phyloP scores from a whole-genome alignment of 2,329 filamentous ascomycete genomes.

The Cercospora berteroae region DNA sequence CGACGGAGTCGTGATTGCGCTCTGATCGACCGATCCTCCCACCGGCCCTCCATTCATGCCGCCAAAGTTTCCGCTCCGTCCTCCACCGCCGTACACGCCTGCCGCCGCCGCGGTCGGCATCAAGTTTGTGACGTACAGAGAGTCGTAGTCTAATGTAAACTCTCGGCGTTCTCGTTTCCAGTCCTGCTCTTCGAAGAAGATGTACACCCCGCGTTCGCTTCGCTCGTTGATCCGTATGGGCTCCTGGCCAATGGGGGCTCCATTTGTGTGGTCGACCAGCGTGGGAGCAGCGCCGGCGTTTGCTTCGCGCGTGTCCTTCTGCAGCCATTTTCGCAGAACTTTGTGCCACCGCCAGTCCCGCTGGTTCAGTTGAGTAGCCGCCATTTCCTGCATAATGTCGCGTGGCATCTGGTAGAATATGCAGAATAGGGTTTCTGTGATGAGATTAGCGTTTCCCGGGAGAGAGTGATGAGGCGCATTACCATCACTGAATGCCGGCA shows the following conservation, averaged over 20 bases:
- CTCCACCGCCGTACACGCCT: slow-evolving; percentile 1
- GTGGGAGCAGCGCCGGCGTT: slow-evolving; percentile 32
- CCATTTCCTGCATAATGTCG: slow-evolving; percentile 64
- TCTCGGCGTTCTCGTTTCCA: slow-evolving; percentile 55
- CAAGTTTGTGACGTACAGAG: slow-evolving; percentile 1
- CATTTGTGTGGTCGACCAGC: slow-evolving; percentile 32
- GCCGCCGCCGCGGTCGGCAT: background rate
- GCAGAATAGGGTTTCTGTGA: slow-evolving; percentile 64
- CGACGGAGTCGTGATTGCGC: slow-evolving; percentile 8
- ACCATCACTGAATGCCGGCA: slow-evolving; percentile 39
- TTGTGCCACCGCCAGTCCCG: slow-evolving; percentile 58
- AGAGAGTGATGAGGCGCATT: slow-evolving; percentile 5
- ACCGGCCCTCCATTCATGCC: slow-evolving; percentile 8
- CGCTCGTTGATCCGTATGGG: slow-evolving; percentile 48
- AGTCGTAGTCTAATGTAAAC: slow-evolving; percentile 52
- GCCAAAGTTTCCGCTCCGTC: background rate
- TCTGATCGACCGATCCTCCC: slow-evolving; percentile 6
- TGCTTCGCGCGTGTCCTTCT: slow-evolving; percentile 50
- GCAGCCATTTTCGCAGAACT: slow-evolving; percentile 55
- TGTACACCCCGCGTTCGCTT: slow-evolving; percentile 53
- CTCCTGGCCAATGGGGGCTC: slow-evolving; percentile 29
- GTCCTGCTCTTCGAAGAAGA: slow-evolving; percentile 55
- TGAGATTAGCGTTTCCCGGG: slow-evolving; percentile 12
- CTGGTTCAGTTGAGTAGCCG: slow-evolving; percentile 58
- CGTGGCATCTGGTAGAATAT: slow-evolving; percentile 68